A percentile compares a stretch with the other conserved stretches of the same genome.
phyloP scores from a whole-genome alignment of 148 eudicot genomes.

The Nepenthes mirabilis region DNA sequence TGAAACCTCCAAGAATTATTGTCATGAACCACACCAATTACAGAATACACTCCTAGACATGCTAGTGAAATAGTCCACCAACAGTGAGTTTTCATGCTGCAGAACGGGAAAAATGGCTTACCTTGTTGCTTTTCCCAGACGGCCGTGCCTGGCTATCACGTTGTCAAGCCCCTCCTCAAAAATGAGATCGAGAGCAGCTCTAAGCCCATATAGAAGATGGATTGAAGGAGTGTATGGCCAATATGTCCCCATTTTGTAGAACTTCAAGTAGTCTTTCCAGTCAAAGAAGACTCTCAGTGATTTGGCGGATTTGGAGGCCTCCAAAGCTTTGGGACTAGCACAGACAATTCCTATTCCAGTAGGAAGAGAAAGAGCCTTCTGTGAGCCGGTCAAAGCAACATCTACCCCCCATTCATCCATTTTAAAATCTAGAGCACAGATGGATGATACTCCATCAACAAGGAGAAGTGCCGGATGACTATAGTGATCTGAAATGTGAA shows the following conservation, averaged over 20 bases:
- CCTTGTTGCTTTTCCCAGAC: conserved; percentile 92
- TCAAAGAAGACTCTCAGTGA: conserved; percentile 91
- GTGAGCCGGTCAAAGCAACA: conserved; percentile 98
- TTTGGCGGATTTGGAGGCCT: conserved; percentile 79
- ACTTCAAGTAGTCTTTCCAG: conserved; percentile 94
- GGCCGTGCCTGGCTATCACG: conserved; percentile 83
- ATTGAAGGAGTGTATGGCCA: conserved; percentile 99
- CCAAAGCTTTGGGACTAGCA: conserved; percentile 87
- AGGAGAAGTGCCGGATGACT: conserved; percentile 89
- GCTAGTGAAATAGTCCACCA: no score
- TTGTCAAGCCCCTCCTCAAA: conserved; percentile 97
- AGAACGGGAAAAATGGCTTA: not conserved
- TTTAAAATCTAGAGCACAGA: conserved; percentile 92
- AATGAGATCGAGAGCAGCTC: conserved; percentile 81
- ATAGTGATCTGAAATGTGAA: conserved; percentile 58
- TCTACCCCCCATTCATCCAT: conserved; percentile 99
- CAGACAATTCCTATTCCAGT: conserved; percentile 91
- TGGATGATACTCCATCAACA: conserved; percentile 96
- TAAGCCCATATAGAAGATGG: conserved; percentile 85
- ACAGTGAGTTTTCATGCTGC: no score
- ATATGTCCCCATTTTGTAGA: conserved; percentile 76
- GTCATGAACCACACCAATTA: no score
- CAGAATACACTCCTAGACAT: no score
- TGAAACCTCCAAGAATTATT: not conserved
- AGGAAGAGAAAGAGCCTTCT: conserved; percentile 95